A percentile compares a stretch with the other conserved stretches of the same genome.
Conservation (phyloP, 257 asterid genomes). For the Scutellaria barbata region DNA sequence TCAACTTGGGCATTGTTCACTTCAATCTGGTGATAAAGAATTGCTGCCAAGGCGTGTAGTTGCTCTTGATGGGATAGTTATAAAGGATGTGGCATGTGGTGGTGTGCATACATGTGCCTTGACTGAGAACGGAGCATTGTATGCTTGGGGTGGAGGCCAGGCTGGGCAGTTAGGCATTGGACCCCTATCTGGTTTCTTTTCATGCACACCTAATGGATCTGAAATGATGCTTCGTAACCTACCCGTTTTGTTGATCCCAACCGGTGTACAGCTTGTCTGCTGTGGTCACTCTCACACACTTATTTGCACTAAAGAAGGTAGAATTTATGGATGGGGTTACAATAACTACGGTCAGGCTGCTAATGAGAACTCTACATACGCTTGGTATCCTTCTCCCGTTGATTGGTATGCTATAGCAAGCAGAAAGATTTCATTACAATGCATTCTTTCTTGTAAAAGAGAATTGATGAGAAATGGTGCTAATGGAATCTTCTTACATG, state of each 20-base stretch:
- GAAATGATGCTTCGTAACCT: conserved; percentile 81
- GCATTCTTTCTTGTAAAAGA: neutral
- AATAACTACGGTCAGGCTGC: conserved; percentile 98
- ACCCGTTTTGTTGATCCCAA: conserved; percentile 78
- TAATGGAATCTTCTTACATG: conserved; percentile 23
- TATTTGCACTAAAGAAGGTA: conserved; percentile 80
- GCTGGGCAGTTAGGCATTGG: conserved; percentile 96
- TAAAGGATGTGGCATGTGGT: conserved; percentile 81
- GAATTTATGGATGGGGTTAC: conserved; percentile 98
- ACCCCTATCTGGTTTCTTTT: conserved; percentile 70
- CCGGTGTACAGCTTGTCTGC: conserved; percentile 71
- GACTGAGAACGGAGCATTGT: conserved; percentile 83
- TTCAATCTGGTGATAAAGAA: conserved; percentile 84
- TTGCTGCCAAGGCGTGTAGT: conserved; percentile 85
- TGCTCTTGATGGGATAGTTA: conserved; percentile 64
- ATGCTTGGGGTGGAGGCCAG: conserved; percentile 97
- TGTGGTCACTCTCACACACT: conserved; percentile 98
- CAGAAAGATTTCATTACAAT: neutral
- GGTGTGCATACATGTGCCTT: conserved; percentile 94
- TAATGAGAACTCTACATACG: conserved; percentile 83
- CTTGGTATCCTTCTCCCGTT: conserved; percentile 97
- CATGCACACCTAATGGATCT: conserved; percentile 59
- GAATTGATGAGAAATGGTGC: neutral
- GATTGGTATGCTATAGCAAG: conserved; percentile 70
- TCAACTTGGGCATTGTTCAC: conserved; percentile 95